A percentile compares a stretch with the other conserved stretches of the same genome.
Conservation (phyloP, 2,329 filamentous ascomycete species). For the Aspergillus persii region DNA sequence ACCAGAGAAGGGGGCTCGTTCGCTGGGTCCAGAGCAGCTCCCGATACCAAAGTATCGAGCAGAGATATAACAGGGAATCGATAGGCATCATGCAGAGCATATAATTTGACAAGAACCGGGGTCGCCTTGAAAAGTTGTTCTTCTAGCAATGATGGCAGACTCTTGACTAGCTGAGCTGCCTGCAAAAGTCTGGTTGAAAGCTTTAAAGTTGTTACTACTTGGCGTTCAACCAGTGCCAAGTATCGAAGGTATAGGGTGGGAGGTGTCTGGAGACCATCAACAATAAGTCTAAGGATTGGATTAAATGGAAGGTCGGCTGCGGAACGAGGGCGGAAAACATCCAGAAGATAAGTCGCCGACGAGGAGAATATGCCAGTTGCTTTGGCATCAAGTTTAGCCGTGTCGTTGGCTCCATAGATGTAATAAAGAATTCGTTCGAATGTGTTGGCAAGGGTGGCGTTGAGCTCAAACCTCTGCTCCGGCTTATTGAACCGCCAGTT, state of each 20-base stretch:
- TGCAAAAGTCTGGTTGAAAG: slow-evolving; percentile 71
- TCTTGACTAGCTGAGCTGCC: slow-evolving; percentile 63
- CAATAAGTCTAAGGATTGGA: slow-evolving; percentile 69
- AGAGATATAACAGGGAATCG: slow-evolving; percentile 65
- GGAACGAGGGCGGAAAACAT: slow-evolving; percentile 71
- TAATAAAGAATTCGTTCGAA: slow-evolving; percentile 71
- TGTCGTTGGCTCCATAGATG: slow-evolving; percentile 72
- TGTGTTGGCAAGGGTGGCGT: slow-evolving; percentile 64
- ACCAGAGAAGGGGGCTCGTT: slow-evolving; percentile 92
- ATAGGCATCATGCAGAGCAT: slow-evolving; percentile 66
- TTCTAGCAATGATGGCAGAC: slow-evolving; percentile 66
- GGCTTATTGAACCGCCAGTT: slow-evolving; percentile 78
- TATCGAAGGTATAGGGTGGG: slow-evolving; percentile 62
- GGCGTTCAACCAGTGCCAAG: slow-evolving; percentile 56
- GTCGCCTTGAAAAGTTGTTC: slow-evolving; percentile 77
- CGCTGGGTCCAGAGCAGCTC: slow-evolving; percentile 59
- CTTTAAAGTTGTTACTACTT: slow-evolving; percentile 62
- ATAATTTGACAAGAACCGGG: slow-evolving; percentile 73
- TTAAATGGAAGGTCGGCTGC: slow-evolving; percentile 71
- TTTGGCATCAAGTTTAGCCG: slow-evolving; percentile 46
- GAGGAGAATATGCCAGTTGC: slow-evolving; percentile 65
- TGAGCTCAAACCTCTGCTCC: slow-evolving; percentile 67
- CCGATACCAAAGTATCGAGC: slow-evolving; percentile 70
- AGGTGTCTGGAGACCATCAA: slow-evolving; percentile 59
- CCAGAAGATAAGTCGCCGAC: slow-evolving; percentile 72